Base-by-base conservation (phyloP, 805 yeast genomes). In the Candida chilensis region DNA sequence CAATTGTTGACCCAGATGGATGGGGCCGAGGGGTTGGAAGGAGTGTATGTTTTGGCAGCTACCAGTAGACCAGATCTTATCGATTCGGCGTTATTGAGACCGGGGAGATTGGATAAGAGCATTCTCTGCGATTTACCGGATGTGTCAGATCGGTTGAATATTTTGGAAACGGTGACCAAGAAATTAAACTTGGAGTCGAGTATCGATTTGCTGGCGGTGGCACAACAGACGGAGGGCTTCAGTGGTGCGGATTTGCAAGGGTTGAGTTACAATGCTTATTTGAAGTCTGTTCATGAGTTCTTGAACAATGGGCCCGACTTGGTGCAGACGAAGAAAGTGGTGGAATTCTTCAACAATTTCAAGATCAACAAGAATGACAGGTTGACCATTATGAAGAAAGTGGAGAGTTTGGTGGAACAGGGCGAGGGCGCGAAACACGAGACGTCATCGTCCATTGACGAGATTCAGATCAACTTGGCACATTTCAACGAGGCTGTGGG, bases 1-100 rank as follows among this genome's bases (percentile, higher is more conserved):
- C 98, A 92, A 50, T 73, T 92, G 74, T 69, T 92, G 44, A 92
- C 98, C 0, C 96, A 92, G 50, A 88, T 92, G 95, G 98, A 92
- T 54, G 98, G 98, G 59, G 97, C 97, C 1, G 97, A 92, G 52
- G 96, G 97, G 0, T 62, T 88, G 17, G 96, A 88, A 44, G 96
- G 97, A 3, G 97, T 92, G 2, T 90, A 92, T 49, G 95, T 92
- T 1, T 63, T 92, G 16, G 97, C 97, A 0, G 98, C 97, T 1
- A 92, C 97, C 0, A 78, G 92, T 43, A 68, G 98, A 44, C 98
- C 98, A 0, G 98, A 92, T 47, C 66, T 92, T 41, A 88, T 92
- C 39, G 98, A 92, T 51, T 80, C 95, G 3, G 98, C 98, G 0
- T 64, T 92, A 33, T 58, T 92, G 35, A 77, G 98, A 53, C 98